phyloP scores from a whole-genome alignment of 1,284 basidiomycete genomes.

The Neonothopanus nambi region DNA sequence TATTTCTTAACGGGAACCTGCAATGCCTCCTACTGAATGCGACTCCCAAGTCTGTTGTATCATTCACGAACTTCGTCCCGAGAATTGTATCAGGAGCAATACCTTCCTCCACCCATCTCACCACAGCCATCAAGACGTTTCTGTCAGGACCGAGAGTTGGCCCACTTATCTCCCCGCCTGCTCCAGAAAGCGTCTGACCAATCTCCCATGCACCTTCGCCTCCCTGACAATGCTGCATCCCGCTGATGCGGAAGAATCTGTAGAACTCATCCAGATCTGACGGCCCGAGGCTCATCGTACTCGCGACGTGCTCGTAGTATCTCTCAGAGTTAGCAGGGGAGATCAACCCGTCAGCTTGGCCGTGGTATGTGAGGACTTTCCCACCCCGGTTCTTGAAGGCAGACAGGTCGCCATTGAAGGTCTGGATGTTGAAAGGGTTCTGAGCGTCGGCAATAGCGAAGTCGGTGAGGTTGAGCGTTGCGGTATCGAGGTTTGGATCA shows the following conservation, averaged over 20 bases:
- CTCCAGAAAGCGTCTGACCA: slow-evolving; percentile 4
- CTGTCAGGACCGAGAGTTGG: slow-evolving; percentile 2
- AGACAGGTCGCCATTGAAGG: slow-evolving; percentile 21
- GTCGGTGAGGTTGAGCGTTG: slow-evolving; percentile 3
- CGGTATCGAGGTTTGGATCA: slow-evolving; percentile 3
- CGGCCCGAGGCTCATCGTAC: too few species aligned
- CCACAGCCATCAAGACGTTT: slow-evolving; percentile 18
- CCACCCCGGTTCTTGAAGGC: slow-evolving; percentile 20
- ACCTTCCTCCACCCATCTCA: slow-evolving; percentile 22
- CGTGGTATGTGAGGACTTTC: slow-evolving; percentile 23
- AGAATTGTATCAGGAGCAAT: too few species aligned
- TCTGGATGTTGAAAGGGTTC: slow-evolving; percentile 19
- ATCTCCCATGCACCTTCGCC: slow-evolving; percentile 18
- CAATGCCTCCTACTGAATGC: too few species aligned
- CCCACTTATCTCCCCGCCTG: neutral
- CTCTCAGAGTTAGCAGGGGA: too few species aligned
- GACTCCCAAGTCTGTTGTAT: too few species aligned
- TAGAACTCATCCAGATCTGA: too few species aligned
- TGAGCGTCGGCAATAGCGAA: slow-evolving; percentile 6
- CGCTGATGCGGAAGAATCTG: too few species aligned
- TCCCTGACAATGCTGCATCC: slow-evolving; percentile 15
- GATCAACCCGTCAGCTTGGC: slow-evolving; percentile 20
- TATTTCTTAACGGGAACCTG: too few species aligned
- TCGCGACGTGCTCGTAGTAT: too few species aligned
- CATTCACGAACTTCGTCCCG: too few species aligned